Percentiles rank a stretch among this genome's conserved stretches.
Evolutionary conservation across 2,329 filamentous ascomycete genomes (phyloP).

Genomic region (Esteya vermicola): DNA sequence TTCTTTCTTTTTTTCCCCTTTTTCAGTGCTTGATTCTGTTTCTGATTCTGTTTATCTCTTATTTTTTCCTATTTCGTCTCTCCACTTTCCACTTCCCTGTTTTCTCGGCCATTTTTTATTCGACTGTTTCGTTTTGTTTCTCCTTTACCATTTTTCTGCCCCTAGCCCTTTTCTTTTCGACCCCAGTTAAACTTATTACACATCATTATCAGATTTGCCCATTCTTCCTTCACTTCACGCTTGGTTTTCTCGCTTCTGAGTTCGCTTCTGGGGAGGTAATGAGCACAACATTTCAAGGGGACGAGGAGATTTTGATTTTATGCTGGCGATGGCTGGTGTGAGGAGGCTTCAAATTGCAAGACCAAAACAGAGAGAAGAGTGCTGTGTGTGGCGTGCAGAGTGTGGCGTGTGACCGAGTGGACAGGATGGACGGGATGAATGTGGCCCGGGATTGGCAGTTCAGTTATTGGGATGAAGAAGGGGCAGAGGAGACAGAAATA

Average conservation of each 20-base stretch:
- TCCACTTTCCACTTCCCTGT: conserved; percentile 3
- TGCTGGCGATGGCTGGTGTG: conserved; percentile 1
- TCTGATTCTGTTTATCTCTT: conserved; percentile 11
- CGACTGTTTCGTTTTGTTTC: neutral
- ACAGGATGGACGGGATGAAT: too few relatives aligned
- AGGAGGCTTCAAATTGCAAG: conserved; percentile 9
- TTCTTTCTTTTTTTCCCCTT: neutral
- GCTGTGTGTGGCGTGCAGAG: too few relatives aligned
- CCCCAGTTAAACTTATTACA: neutral
- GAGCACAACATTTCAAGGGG: conserved; percentile 17
- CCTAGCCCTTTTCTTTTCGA: conserved; percentile 5
- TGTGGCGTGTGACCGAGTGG: too few relatives aligned
- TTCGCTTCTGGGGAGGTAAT: conserved; percentile 23
- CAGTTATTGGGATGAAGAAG: too few relatives aligned
- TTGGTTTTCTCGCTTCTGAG: conserved; percentile 17
- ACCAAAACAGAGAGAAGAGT: neutral
- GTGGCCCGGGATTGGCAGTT: too few relatives aligned
- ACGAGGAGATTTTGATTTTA: conserved; percentile 13
- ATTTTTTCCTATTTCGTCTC: conserved; percentile 9
- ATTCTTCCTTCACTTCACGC: conserved; percentile 15
- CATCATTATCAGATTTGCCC: conserved; percentile 4
- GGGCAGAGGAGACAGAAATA: too few relatives aligned
- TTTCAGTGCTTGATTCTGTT: neutral
- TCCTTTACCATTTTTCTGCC: neutral
- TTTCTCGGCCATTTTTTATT: neutral